Evolutionary conservation across 2,329 filamentous ascomycete species (phyloP).

Genomic region (Periconia sp.): DNA sequence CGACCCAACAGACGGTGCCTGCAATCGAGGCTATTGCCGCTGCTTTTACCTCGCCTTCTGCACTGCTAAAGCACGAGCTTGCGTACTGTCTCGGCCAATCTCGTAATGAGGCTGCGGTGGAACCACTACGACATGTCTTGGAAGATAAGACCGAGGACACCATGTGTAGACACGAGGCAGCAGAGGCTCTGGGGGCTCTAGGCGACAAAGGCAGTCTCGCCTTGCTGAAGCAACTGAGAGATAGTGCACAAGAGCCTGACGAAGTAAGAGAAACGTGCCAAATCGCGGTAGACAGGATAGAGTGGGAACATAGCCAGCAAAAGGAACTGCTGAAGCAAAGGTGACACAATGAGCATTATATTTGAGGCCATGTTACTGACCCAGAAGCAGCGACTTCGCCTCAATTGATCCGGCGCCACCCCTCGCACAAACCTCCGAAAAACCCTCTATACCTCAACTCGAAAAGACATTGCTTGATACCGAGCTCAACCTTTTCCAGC

Average conservation of each 20-base stretch:
- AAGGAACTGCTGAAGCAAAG: slow-evolving; percentile 77
- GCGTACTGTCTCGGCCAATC: slow-evolving; percentile 97
- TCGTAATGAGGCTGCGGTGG: slow-evolving; percentile 71
- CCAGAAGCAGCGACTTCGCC: slow-evolving; percentile 74
- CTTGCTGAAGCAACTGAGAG: slow-evolving; percentile 71
- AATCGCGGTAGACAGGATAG: slow-evolving; percentile 89
- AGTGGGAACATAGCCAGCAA: slow-evolving; percentile 75
- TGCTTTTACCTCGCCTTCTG: slow-evolving; percentile 80
- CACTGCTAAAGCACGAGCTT: slow-evolving; percentile 91
- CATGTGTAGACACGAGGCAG: slow-evolving; percentile 96
- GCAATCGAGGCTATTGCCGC: slow-evolving; percentile 83
- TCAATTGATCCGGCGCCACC: slow-evolving; percentile 95
- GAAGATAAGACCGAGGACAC: slow-evolving; percentile 79
- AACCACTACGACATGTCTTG: slow-evolving; percentile 72
- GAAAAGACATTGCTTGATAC: slow-evolving; percentile 78
- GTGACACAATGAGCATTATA: slow-evolving; percentile 32
- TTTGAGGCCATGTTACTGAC: not conserved
- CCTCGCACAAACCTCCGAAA: slow-evolving; percentile 66
- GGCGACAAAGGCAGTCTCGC: slow-evolving; percentile 74
- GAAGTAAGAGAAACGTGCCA: slow-evolving; percentile 95
- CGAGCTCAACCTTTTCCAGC: slow-evolving; percentile 77
- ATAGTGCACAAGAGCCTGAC: slow-evolving; percentile 73
- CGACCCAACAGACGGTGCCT: slow-evolving; percentile 60
- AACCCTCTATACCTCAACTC: slow-evolving; percentile 70
- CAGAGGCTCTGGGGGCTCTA: slow-evolving; percentile 88